These are phyloP conservation scores for Boletellus ananiceps DNA, from an alignment of 768 basidiomycete genomes.

Conservation along the genomic window DNA sequence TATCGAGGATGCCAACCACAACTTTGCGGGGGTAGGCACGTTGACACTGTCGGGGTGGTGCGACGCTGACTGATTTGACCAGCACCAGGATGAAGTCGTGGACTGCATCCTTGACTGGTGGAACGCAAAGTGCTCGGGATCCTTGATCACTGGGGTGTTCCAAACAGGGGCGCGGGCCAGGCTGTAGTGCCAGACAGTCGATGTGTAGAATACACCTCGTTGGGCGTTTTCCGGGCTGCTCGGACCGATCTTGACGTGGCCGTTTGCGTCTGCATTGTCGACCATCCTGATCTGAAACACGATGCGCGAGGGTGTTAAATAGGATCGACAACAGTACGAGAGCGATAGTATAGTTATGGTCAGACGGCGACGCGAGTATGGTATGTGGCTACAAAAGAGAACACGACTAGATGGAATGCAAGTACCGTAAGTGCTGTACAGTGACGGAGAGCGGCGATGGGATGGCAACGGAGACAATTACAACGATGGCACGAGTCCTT, in stretches of 20 bases:
- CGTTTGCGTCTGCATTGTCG: too few species aligned
- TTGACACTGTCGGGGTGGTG: neutral
- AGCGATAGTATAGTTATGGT: neutral
- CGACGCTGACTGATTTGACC: slow-evolving; percentile 2
- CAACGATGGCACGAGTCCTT: slow-evolving; percentile 15
- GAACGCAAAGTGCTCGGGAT: slow-evolving; percentile 40
- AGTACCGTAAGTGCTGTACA: slow-evolving; percentile 1
- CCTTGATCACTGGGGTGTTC: slow-evolving; percentile 61
- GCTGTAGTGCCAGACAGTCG: slow-evolving; percentile 28
- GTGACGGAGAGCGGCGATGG: neutral
- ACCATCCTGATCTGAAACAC: too few species aligned
- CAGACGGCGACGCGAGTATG: slow-evolving; percentile 5
- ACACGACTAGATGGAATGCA: slow-evolving; percentile 3
- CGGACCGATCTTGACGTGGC: neutral
- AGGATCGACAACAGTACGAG: neutral
- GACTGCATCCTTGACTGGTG: slow-evolving; percentile 69
- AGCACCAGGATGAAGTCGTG: slow-evolving; percentile 65
- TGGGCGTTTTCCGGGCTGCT: neutral
- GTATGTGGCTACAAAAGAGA: slow-evolving; percentile 16
- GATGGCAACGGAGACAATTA: slow-evolving; percentile 1
- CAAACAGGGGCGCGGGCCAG: slow-evolving; percentile 49
- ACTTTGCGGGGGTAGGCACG: slow-evolving; percentile 54
- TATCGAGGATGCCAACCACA: slow-evolving; percentile 75
- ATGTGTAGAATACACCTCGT: too few species aligned
- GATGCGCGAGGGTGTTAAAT: neutral